Evolutionary conservation across 106 monocot species (phyloP).

Genomic region (Dioscorea alata): DNA sequence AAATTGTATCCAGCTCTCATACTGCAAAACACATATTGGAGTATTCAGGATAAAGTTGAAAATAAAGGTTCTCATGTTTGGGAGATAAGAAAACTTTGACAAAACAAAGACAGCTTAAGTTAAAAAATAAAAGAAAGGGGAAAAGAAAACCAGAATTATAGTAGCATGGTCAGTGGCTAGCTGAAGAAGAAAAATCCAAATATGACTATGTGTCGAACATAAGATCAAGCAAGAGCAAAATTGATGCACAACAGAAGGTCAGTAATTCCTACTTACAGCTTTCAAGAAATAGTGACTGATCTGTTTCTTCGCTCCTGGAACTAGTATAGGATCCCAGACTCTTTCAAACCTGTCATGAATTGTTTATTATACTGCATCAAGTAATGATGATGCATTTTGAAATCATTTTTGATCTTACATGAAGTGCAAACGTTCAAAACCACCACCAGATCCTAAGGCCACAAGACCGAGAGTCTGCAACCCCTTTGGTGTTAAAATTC

Average conservation of each 20-base stretch:
- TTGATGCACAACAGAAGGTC: not conserved
- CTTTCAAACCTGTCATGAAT: slow-evolving; percentile 69
- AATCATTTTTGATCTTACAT: slow-evolving; percentile 38
- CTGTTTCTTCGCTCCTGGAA: slow-evolving; percentile 53
- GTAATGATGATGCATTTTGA: no score
- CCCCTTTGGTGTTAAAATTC: slow-evolving; percentile 75
- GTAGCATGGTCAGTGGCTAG: no score
- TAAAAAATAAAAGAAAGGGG: no score
- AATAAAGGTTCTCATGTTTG: not conserved
- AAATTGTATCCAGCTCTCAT: slow-evolving; percentile 83
- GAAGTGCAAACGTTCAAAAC: slow-evolving; percentile 96
- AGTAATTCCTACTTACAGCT: slow-evolving; percentile 41
- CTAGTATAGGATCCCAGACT: slow-evolving; percentile 85
- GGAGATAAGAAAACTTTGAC: not conserved
- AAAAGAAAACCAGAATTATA: no score
- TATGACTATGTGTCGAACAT: not conserved
- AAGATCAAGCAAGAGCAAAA: not conserved
- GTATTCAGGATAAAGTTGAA: not conserved
- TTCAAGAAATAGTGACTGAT: slow-evolving; percentile 90
- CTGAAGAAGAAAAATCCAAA: no score
- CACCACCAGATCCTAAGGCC: slow-evolving; percentile 80
- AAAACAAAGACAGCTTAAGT: not conserved
- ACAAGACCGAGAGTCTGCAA: slow-evolving; percentile 82
- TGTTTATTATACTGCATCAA: not conserved
- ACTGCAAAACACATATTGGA: slow-evolving; percentile 39